These are phyloP conservation scores for Alternaria atra DNA, from an alignment of 2,329 filamentous ascomycete genomes.

Conservation along the genomic window DNA sequence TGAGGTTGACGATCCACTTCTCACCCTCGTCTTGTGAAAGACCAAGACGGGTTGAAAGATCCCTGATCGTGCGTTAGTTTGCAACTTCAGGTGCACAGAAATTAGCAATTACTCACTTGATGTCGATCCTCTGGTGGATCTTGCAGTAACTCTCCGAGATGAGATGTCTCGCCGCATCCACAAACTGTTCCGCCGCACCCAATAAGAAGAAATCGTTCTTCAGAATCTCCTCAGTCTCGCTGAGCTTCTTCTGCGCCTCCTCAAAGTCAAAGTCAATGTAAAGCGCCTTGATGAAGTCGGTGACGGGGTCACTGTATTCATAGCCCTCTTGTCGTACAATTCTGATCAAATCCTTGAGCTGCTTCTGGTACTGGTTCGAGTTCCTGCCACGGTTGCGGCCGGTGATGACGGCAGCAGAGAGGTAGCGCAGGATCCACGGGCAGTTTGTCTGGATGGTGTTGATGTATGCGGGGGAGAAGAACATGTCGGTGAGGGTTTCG, in stretches of 20 bases:
- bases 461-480: constrained; percentile 97
- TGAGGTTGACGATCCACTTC: constrained; percentile 99
- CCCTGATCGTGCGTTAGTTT: constrained; percentile 58
- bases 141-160: constrained; percentile 99
- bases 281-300: constrained; percentile 93
- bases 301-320: constrained; percentile 96
- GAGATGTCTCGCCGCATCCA: constrained; percentile 92
- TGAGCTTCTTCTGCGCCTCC: constrained; percentile 89
- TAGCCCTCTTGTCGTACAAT: constrained; percentile 97
- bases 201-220: constrained; percentile 95
- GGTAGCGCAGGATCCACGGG: constrained; percentile 95
- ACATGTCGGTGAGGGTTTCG: constrained; percentile 90
- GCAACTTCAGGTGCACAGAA: neutral
- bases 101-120: constrained; percentile 68
- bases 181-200: constrained; percentile 83
- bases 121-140: constrained; percentile 98
- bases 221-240: constrained; percentile 88
- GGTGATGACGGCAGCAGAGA: constrained; percentile 93
- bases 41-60: constrained; percentile 89
- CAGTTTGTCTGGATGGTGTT: constrained; percentile 99
- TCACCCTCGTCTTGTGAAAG: constrained; percentile 94
- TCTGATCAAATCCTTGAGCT: constrained; percentile 95
- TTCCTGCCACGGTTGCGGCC: constrained; percentile 73
- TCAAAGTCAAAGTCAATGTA: constrained; percentile 98
- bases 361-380: constrained; percentile 96